These are phyloP conservation scores for Aspergillus sp. DNA, from an alignment of 2,329 filamentous ascomycete species.

Conservation along the genomic window DNA sequence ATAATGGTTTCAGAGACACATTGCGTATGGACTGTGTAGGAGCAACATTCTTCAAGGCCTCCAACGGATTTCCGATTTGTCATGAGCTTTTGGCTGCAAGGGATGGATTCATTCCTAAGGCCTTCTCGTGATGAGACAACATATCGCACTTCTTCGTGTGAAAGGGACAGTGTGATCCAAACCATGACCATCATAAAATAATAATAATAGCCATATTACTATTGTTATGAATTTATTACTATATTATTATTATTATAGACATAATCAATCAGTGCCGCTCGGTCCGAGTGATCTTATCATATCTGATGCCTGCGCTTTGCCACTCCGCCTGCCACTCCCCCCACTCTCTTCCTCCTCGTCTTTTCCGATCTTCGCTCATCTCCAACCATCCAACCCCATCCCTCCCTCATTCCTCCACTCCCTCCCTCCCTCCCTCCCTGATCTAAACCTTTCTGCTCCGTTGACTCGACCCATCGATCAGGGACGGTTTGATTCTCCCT, in stretches of 20 bases:
- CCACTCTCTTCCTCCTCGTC: neutral
- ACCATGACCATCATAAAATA: neutral
- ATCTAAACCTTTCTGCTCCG: neutral
- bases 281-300: slow-evolving; percentile 26
- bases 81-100: too few relatives aligned
- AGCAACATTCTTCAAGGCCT: too few relatives aligned
- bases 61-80: too few relatives aligned
- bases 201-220: neutral
- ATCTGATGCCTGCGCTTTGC: slow-evolving; percentile 23
- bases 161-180: too few relatives aligned
- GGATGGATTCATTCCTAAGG: too few relatives aligned
- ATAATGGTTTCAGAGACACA: too few relatives aligned
- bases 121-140: too few relatives aligned
- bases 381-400: neutral
- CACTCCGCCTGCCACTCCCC: slow-evolving; percentile 13
- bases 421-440: neutral
- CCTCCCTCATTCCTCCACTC: neutral
- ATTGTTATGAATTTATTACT: too few relatives aligned
- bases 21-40: too few relatives aligned
- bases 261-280: neutral
- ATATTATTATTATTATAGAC: neutral
- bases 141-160: too few relatives aligned
- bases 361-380: neutral
- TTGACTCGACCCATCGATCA: too few relatives aligned
- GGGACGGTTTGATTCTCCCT: too few relatives aligned